Evolutionary conservation across 805 yeast genomes (phyloP).

Genomic region (Osmozyma mogii): DNA sequence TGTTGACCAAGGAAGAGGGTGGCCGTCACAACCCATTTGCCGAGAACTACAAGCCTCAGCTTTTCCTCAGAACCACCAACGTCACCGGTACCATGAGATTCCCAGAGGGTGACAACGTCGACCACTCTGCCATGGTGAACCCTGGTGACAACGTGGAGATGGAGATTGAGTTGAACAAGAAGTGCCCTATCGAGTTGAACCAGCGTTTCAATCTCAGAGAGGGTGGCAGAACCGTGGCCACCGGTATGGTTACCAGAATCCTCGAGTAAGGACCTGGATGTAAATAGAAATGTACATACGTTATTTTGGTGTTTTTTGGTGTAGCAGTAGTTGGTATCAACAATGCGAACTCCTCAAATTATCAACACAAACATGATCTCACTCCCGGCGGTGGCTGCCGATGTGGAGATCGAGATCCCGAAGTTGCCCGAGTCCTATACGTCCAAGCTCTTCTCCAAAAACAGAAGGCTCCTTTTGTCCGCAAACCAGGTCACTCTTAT

Average conservation of each 20-base stretch:
- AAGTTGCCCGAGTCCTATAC: too few species aligned
- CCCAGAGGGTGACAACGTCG: conserved; percentile 70
- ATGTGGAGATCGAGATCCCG: too few species aligned
- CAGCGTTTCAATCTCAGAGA: conserved; percentile 99
- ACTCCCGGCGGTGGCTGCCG: too few species aligned
- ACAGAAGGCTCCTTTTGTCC: conserved; percentile 27
- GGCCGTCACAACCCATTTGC: conserved; percentile 98
- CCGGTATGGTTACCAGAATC: conserved; percentile 94
- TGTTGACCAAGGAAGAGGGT: conserved; percentile 95
- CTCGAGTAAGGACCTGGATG: conserved; percentile 62
- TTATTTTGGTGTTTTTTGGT: too few species aligned
- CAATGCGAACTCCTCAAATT: too few species aligned
- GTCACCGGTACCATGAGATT: conserved; percentile 84
- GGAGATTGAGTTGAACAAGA: conserved; percentile 82
- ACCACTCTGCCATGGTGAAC: conserved; percentile 83
- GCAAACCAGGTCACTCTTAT: conserved; percentile 40
- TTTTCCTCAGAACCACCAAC: conserved; percentile 93
- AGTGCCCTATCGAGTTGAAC: conserved; percentile 91
- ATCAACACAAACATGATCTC: too few species aligned
- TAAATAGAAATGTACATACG: not conserved
- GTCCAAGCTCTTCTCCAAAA: conserved; percentile 18
- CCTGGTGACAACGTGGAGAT: conserved; percentile 99
- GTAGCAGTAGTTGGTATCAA: too few species aligned
- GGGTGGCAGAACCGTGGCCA: conserved; percentile 98
- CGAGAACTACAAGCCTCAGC: conserved; percentile 96